Evolutionary conservation across 441 rosid genomes (phyloP), one percentile per base, ranked within the genome.

Genomic region (Gossypium laxum): DNA sequence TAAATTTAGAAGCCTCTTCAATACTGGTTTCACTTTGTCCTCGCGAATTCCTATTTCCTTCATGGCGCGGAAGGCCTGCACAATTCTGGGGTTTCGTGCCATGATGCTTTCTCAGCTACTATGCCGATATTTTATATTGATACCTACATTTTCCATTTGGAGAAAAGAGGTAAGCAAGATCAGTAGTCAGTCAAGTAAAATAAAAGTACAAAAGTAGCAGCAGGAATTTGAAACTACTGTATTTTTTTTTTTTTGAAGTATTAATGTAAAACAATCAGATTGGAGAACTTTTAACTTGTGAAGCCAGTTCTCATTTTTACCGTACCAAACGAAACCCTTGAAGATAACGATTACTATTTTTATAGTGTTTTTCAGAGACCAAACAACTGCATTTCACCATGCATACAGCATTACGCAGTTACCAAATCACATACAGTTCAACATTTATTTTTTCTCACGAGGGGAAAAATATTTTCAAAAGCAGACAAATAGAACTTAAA

Each of bases 11-110:
- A 90, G 96, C 15, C 70, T 85, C 75, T 90, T 91, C 62, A 93
- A 75, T 4, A 88, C 93, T 6, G 91, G 95, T 71, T 89, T 93
- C 55, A 83, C 83, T 70, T 72, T 85, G 0, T 67, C 76, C 43
- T 85, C 87, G 7, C 19, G 4, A 28, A 93, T 85, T 32, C 95
- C 96, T 22, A 91, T 75, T 18, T 21, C 85, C 77, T 47, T 83
- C 98, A 91, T 91, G 11, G 97, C 89, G 19, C 47, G 24, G 61
- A 81, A 91, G 72, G 97, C 98, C 14, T 74, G 84, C 14, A 10
- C 43, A 55, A 86, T 50, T 75, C 77, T 82, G 1, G 86, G 82
- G 72, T 77, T 86, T 48, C 88, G 88, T 17, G 93, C 81, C 95
- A 88, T 89, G 26, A 72, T 63, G 52, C 72, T 74, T 51, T 15